A percentile compares a stretch with the other conserved stretches of the same genome.
These are phyloP conservation scores for Nymphaea colorata DNA, from an alignment of 164 flowering plant species.

Conservation along the genomic window DNA sequence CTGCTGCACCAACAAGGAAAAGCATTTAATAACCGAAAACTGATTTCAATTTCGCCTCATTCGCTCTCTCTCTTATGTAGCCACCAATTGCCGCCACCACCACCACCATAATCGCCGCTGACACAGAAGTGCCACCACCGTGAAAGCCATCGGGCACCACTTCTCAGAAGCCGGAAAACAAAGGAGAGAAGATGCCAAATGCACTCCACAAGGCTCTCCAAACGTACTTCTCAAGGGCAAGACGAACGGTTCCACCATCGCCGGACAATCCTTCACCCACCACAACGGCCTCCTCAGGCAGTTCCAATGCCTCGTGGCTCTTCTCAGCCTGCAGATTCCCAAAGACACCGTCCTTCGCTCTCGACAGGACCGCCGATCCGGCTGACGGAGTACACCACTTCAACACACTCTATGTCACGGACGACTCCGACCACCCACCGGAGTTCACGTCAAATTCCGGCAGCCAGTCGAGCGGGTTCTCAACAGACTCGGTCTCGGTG, in stretches of 20 bases:
- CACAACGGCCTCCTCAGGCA: constrained; percentile 6
- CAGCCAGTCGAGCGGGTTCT: background rate
- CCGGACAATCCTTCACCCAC: constrained; percentile 10
- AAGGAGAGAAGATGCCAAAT: constrained; percentile 13
- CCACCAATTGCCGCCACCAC: background rate
- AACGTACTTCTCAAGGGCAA: constrained; percentile 43
- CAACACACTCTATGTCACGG: constrained; percentile 45
- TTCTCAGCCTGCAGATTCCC: constrained; percentile 51
- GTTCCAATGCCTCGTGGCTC: constrained; percentile 24
- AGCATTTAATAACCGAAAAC: too few relatives aligned
- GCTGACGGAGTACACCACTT: constrained; percentile 18
- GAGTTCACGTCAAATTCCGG: constrained; percentile 34
- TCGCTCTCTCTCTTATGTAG: background rate
- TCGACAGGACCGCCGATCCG: constrained; percentile 7
- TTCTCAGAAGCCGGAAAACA: background rate
- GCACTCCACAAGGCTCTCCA: constrained; percentile 38
- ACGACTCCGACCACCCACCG: constrained; percentile 47
- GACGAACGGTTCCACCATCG: constrained; percentile 12
- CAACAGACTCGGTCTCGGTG: background rate
- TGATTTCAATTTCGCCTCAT: background rate
- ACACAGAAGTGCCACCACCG: background rate
- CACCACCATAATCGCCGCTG: background rate
- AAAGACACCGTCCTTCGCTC: constrained; percentile 44
- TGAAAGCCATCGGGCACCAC: too few relatives aligned
- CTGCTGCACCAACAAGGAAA: too few relatives aligned